Evolutionary conservation across 768 basidiomycete genomes (phyloP).

Genomic region (Lanmaoa pseudosensibilis): DNA sequence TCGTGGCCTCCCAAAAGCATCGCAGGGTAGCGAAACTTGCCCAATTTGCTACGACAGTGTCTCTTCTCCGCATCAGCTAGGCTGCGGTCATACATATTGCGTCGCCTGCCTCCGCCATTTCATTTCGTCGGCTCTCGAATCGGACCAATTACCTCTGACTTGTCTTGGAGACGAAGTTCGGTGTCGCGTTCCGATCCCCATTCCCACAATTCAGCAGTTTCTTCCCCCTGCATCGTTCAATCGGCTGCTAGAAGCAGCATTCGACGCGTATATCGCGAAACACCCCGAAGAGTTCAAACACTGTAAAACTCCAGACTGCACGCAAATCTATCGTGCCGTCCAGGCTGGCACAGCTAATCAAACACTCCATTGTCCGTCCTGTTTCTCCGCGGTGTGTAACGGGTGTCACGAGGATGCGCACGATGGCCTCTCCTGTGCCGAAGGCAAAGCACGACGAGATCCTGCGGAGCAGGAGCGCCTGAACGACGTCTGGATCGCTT

Average conservation of each 20-base stretch:
- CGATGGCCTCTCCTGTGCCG: slow-evolving; percentile 59
- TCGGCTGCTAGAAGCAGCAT: slow-evolving; percentile 54
- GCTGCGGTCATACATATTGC: slow-evolving; percentile 71
- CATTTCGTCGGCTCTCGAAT: slow-evolving; percentile 54
- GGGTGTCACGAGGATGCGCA: slow-evolving; percentile 61
- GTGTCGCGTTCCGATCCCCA: slow-evolving; percentile 55
- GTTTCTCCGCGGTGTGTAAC: slow-evolving; percentile 63
- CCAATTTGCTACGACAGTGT: slow-evolving; percentile 53
- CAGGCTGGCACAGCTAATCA: slow-evolving; percentile 37
- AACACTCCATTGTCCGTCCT: slow-evolving; percentile 63
- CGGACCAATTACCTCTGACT: slow-evolving; percentile 59
- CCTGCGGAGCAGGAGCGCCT: slow-evolving; percentile 52
- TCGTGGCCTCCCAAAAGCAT: neutral
- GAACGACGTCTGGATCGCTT: slow-evolving; percentile 55
- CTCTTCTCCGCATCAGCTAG: slow-evolving; percentile 47
- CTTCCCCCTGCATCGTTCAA: slow-evolving; percentile 55
- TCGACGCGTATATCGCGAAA: slow-evolving; percentile 55
- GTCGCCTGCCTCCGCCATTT: slow-evolving; percentile 57
- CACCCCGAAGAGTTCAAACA: slow-evolving; percentile 62
- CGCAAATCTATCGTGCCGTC: slow-evolving; percentile 63
- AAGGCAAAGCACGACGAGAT: slow-evolving; percentile 36
- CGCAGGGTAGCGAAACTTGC: slow-evolving; percentile 33
- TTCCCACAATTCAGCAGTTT: slow-evolving; percentile 49
- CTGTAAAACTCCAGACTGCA: slow-evolving; percentile 79
- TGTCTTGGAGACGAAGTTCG: slow-evolving; percentile 67